A percentile compares a stretch with the other conserved stretches of the same genome.
Conservation (phyloP, 1,284 basidiomycete genomes). For the Naganishia sp. region DNA sequence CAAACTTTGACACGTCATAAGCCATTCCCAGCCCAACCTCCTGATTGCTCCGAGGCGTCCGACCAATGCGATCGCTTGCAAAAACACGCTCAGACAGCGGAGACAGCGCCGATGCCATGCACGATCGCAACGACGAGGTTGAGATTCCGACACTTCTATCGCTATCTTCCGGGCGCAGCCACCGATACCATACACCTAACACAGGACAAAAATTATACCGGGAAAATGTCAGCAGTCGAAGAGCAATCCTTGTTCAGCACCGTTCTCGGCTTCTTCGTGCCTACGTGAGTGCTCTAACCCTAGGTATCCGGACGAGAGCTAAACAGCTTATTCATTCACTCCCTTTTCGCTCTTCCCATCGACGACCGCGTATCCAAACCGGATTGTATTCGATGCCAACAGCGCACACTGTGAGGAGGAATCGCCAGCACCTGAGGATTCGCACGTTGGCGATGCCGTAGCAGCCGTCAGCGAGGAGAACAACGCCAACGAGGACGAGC, state of each 20-base stretch:
- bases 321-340: neutral
- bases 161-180: constrained; percentile 4
- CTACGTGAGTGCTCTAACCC: constrained; percentile 15
- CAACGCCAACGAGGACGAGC: constrained; percentile 45
- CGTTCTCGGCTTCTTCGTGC: constrained; percentile 28
- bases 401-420: constrained; percentile 19
- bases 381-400: neutral
- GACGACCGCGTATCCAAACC: neutral
- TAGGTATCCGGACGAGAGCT: neutral
- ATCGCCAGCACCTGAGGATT: constrained; percentile 17
- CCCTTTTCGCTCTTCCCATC: neutral
- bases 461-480: constrained; percentile 39
- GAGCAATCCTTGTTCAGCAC: constrained; percentile 29
- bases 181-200: neutral
- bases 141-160: neutral
- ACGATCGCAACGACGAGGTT: constrained; percentile 18
- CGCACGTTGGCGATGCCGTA: constrained; percentile 17
- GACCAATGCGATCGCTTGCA: constrained; percentile 22
- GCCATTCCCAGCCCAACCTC: neutral
- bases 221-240: constrained; percentile 26
- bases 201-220: neutral
- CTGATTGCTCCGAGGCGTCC: constrained; percentile 16
- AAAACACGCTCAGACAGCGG: constrained; percentile 12
- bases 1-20: constrained; percentile 7
- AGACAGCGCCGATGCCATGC: constrained; percentile 13